Base-by-base conservation (phyloP, 345 rosid genomes). In the Aquilaria sinensis region DNA sequence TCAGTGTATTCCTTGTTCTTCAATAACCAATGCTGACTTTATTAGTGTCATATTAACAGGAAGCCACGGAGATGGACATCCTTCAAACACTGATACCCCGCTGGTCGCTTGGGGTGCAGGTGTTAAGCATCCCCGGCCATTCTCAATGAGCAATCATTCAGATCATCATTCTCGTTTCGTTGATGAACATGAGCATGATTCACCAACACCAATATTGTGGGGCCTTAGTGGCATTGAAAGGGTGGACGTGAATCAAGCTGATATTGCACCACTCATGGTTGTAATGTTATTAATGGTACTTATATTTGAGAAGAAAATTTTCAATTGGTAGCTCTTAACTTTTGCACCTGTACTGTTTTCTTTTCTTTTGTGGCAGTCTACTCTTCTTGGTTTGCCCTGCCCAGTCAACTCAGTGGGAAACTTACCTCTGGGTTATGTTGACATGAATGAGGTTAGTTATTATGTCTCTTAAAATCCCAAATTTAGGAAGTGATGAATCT, bases 71-170 rank as follows among this genome's bases (percentile, higher is more conserved):
- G 98, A 89, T 72, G 98, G 98, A 56, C 97, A 92, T 75, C 96
- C 91, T 64, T 64, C 96, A 60, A 85, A 85, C 70, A 92, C 96
- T 63, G 98, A 92, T 72, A 89, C 98, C 67, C 97, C 98, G 66
- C 88, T 93, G 61, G 96, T 93, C 66, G 97, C 81, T 60, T 93
- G 98, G 98, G 97, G 97, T 75, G 98, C 96, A 61, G 98, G 98
- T 47, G 75, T 86, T 31, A 79, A 78, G 58, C 75, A 84, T 78
- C 97, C 98, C 65, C 77, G 69, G 70, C 87, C 80, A 63, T 59
- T 73, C 48, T 57, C 81, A 15, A 57, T 60, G 60, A 49, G 50
- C 57, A 66, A 59, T 66, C 93, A 90, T 70, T 71, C 85, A 53
- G 80, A 86, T 71, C 61, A 83, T 73, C 81, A 70, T 67, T 72